phyloP scores from a whole-genome alignment of 192 early-diverging fungal genomes.

The Hyaloraphidium curvatum region DNA sequence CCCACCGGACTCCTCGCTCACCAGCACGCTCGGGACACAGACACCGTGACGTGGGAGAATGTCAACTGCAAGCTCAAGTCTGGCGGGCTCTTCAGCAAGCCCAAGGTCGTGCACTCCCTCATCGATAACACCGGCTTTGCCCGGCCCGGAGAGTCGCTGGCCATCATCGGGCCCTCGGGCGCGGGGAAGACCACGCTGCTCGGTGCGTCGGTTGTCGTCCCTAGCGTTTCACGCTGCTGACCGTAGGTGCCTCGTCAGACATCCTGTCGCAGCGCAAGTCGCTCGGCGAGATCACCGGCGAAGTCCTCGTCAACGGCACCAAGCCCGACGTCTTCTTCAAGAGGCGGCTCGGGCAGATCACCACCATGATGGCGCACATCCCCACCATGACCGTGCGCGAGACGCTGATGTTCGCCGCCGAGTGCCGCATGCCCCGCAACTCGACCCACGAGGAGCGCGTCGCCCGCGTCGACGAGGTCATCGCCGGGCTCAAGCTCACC shows the following conservation, averaged over 20 bases:
- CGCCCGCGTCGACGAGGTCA: slow-evolving; percentile 23
- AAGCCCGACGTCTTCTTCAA: not conserved
- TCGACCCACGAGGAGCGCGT: not conserved
- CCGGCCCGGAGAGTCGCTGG: slow-evolving; percentile 1
- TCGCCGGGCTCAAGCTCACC: slow-evolving; percentile 18
- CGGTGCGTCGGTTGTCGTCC: too few species aligned
- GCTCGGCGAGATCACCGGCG: not conserved
- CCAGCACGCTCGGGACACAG: too few species aligned
- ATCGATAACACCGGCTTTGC: too few species aligned
- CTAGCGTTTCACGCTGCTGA: too few species aligned
- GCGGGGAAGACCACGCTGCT: slow-evolving; percentile 1
- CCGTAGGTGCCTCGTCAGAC: too few species aligned
- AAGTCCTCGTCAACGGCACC: not conserved
- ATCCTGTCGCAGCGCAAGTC: not conserved
- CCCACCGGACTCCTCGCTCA: too few species aligned
- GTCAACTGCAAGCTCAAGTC: too few species aligned
- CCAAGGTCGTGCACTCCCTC: too few species aligned
- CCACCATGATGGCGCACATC: slow-evolving; percentile 27
- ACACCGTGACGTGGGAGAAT: too few species aligned
- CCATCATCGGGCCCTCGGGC: not conserved
- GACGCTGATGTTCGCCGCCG: slow-evolving; percentile 47
- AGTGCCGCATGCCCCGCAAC: slow-evolving; percentile 19
- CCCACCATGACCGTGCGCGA: slow-evolving; percentile 46
- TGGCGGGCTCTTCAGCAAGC: too few species aligned
- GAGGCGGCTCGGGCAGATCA: not conserved